These are phyloP conservation scores for Albugo laibachii DNA, from an alignment of 352 stramenopile species.

Conservation along the genomic window DNA sequence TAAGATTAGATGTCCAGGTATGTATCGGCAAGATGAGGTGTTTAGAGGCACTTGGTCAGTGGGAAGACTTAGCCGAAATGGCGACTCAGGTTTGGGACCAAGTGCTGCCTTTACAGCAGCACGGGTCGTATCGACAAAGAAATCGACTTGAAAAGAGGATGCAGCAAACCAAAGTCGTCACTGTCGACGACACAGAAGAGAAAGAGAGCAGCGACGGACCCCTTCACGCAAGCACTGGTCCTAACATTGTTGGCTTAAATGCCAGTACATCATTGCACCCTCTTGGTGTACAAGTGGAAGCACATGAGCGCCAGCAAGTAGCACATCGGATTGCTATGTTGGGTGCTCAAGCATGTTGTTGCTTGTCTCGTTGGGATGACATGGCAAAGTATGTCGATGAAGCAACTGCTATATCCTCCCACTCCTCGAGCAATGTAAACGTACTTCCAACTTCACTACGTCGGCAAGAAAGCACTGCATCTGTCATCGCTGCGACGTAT, in stretches of 20 bases:
- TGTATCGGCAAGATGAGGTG: conserved; percentile 95
- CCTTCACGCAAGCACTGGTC: background rate
- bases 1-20: conserved; percentile 69
- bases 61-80: conserved; percentile 84
- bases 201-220: background rate
- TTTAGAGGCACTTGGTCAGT: conserved; percentile 91
- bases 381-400: conserved; percentile 66
- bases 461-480: background rate
- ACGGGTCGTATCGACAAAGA: too few species aligned
- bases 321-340: conserved; percentile 58
- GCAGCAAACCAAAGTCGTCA: too few species aligned
- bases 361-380: conserved; percentile 56
- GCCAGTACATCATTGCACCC: background rate
- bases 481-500: background rate
- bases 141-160: too few species aligned
- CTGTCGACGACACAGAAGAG: too few species aligned
- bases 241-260: background rate
- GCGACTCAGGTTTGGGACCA: conserved; percentile 39
- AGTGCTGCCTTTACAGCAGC: conserved; percentile 3
- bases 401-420: conserved; percentile 8
- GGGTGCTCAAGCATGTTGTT: conserved; percentile 68
- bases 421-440: conserved; percentile 4
- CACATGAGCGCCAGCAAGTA: conserved; percentile 15
- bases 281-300: background rate
- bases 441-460: conserved; percentile 1